These are phyloP conservation scores for Boletus insuetus DNA, from an alignment of 768 basidiomycete genomes.

Conservation along the genomic window DNA sequence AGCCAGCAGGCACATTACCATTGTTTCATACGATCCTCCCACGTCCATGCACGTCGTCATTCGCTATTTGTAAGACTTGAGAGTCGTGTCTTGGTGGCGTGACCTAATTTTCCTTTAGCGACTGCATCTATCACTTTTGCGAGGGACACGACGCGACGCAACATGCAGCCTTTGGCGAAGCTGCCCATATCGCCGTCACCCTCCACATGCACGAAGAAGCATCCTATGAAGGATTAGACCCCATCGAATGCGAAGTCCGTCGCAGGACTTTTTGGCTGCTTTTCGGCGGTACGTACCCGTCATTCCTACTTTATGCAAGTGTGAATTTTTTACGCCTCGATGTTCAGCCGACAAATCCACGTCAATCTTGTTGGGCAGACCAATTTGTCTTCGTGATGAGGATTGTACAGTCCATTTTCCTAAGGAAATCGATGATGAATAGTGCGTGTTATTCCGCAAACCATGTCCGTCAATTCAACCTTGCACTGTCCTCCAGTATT, in stretches of 20 bases:
- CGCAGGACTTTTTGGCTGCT: constrained; percentile 86
- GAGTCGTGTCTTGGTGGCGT: background rate
- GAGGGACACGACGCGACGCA: constrained; percentile 86
- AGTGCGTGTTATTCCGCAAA: constrained; percentile 49
- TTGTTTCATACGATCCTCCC: constrained; percentile 80
- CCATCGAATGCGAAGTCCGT: constrained; percentile 86
- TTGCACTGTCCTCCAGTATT: constrained; percentile 48
- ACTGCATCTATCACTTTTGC: constrained; percentile 85
- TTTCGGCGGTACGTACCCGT: constrained; percentile 65
- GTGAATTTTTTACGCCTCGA: background rate
- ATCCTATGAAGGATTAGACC: constrained; percentile 77
- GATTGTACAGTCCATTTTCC: constrained; percentile 90
- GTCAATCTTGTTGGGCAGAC: constrained; percentile 80
- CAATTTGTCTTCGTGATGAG: constrained; percentile 84
- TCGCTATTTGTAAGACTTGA: constrained; percentile 78
- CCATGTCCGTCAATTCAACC: constrained; percentile 23
- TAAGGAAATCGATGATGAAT: constrained; percentile 86
- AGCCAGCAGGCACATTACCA: constrained; percentile 77
- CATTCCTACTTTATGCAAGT: background rate
- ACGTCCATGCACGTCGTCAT: constrained; percentile 83
- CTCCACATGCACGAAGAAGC: constrained; percentile 85
- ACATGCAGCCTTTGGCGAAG: constrained; percentile 85
- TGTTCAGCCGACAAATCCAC: constrained; percentile 81
- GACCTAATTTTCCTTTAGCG: constrained; percentile 40
- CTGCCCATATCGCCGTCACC: constrained; percentile 78